Percentiles rank a stretch among this genome's conserved stretches.
phyloP scores from a whole-genome alignment of 805 yeast species.

The fission yeast (Schizosaccharomyces pombe) region ASM294v3 CU329670.1:3135001-3135500 shows the following conservation, averaged over 20 bases:
- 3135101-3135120: neutral
- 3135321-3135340: conserved; percentile 66
- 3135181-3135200: conserved; percentile 63
- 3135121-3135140: neutral
- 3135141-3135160: conserved; percentile 4
- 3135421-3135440: conserved; percentile 34
- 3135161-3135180: conserved; percentile 17
- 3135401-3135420: conserved; percentile 56
- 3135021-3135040: too few species aligned
- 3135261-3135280: conserved; percentile 58
- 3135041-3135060: too few species aligned
- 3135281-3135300: conserved; percentile 68
- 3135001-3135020: too few species aligned
- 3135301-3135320: conserved; percentile 60
- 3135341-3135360: conserved; percentile 72
- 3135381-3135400: conserved; percentile 57
- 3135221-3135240: conserved; percentile 78
- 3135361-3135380: conserved; percentile 92
- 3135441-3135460: conserved; percentile 15
- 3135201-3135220: conserved; percentile 71
- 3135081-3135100: neutral
- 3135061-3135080: too few species aligned
- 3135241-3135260: conserved; percentile 92
- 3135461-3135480: conserved; percentile 50
- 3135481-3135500: conserved; percentile 49